Evolutionary conservation across 352 stramenopile species (phyloP).

Genomic region (Phytophthora vignae): DNA sequence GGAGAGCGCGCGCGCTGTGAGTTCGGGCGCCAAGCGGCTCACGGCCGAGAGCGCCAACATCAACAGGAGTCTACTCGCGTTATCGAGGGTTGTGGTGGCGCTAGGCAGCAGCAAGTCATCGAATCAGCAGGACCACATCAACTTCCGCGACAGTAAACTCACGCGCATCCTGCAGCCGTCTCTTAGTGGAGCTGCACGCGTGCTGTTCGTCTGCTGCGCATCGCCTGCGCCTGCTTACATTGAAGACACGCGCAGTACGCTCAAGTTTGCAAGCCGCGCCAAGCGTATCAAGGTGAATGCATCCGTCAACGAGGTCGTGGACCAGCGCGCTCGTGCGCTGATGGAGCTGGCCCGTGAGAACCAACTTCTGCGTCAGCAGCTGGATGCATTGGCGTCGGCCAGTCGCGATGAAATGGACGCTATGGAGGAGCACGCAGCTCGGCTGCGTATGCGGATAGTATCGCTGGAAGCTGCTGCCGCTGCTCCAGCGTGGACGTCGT

Average conservation of each 20-base stretch:
- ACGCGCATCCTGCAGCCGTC: conserved; percentile 93
- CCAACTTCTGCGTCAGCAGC: conserved; percentile 44
- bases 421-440: conserved; percentile 46
- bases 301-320: conserved; percentile 52
- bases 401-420: conserved; percentile 48
- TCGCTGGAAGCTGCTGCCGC: conserved; percentile 45
- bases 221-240: conserved; percentile 78
- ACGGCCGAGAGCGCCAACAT: conserved; percentile 63
- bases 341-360: conserved; percentile 56
- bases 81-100: conserved; percentile 92
- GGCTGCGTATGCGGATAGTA: conserved; percentile 46
- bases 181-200: conserved; percentile 82
- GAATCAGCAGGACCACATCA: conserved; percentile 75
- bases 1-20: conserved; percentile 91
- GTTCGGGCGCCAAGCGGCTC: conserved; percentile 60
- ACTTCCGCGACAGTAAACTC: conserved; percentile 94
- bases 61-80: conserved; percentile 78
- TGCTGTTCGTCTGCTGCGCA: conserved; percentile 88
- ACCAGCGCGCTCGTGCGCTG: conserved; percentile 42
- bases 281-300: conserved; percentile 80
- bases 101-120: conserved; percentile 76
- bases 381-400: conserved; percentile 42
- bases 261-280: conserved; percentile 93
- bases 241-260: conserved; percentile 91
- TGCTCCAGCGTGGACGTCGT: conserved; percentile 32